phyloP scores from a whole-genome alignment of 495 filamentous ascomycete genomes.

The Penicillium crystallinum region DNA sequence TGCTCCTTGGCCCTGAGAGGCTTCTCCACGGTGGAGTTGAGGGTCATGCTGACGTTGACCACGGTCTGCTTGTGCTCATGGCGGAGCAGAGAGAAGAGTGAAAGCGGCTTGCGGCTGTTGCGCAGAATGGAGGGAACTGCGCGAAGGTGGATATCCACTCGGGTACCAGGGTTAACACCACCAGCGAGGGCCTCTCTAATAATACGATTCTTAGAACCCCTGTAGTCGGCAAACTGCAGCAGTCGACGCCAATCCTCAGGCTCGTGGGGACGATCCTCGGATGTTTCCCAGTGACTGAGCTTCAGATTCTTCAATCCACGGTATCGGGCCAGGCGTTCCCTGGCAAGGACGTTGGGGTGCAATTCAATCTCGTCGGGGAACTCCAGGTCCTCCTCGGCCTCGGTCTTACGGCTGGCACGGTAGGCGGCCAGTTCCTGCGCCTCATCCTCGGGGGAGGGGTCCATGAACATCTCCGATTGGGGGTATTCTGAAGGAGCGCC shows the following conservation, averaged over 20 bases:
- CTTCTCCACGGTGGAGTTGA: constrained; percentile 61
- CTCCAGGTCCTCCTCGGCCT: constrained; percentile 83
- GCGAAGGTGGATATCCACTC: constrained; percentile 74
- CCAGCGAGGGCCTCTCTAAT: constrained; percentile 78
- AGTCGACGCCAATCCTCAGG: constrained; percentile 86
- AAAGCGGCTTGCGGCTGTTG: constrained; percentile 53
- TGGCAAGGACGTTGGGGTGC: constrained; percentile 76
- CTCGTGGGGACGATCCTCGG: constrained; percentile 77
- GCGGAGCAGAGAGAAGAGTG: constrained; percentile 77
- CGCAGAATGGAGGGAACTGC: constrained; percentile 60
- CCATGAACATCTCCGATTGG: constrained; percentile 84
- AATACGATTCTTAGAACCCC: constrained; percentile 66
- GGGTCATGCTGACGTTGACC: constrained; percentile 78
- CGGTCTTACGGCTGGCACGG: constrained; percentile 64
- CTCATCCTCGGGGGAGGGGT: constrained; percentile 84
- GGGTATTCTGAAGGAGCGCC: constrained; percentile 77
- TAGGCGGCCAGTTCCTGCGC: constrained; percentile 72
- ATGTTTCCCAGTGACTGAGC: constrained; percentile 79
- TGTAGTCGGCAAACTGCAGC: constrained; percentile 78
- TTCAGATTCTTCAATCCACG: constrained; percentile 85
- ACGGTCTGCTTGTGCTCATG: constrained; percentile 93
- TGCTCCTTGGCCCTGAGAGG: constrained; percentile 88
- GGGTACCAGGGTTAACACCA: constrained; percentile 75
- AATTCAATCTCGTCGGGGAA: constrained; percentile 98
- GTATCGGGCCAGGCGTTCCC: constrained; percentile 80